phyloP scores from a whole-genome alignment of 768 basidiomycete genomes.

The Naganishia randhawae region DNA sequence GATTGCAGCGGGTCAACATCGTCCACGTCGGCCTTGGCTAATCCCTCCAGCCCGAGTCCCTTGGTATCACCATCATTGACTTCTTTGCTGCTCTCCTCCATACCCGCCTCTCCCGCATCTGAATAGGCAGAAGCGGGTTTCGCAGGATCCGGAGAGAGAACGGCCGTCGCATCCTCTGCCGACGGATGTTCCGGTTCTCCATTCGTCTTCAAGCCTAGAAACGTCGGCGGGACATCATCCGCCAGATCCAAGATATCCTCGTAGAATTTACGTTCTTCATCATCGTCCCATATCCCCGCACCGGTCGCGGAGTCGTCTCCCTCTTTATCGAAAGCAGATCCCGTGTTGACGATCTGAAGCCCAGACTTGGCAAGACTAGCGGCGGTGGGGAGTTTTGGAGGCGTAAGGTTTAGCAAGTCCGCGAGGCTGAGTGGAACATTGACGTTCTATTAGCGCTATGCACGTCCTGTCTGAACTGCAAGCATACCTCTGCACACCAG shows the following conservation, averaged over 20 bases:
- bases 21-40: constrained; percentile 34
- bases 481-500: constrained; percentile 66
- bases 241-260: constrained; percentile 88
- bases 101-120: constrained; percentile 37
- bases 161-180: constrained; percentile 6
- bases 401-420: constrained; percentile 76
- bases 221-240: constrained; percentile 82
- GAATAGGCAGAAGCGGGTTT: constrained; percentile 24
- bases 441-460: constrained; percentile 1
- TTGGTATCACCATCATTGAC: constrained; percentile 14
- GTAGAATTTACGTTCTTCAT: constrained; percentile 89
- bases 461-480: not conserved
- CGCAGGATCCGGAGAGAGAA: constrained; percentile 18
- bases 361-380: constrained; percentile 54
- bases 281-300: constrained; percentile 95
- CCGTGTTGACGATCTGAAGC: constrained; percentile 50
- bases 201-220: constrained; percentile 67
- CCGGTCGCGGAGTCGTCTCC: constrained; percentile 60
- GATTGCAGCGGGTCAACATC: constrained; percentile 62
- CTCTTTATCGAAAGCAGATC: constrained; percentile 52
- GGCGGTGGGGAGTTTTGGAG: constrained; percentile 77
- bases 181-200: constrained; percentile 25
- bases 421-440: constrained; percentile 61
- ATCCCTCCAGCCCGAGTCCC: constrained; percentile 9
- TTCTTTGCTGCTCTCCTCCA: constrained; percentile 15